Percentiles rank a stretch among this genome's conserved stretches.
These are phyloP conservation scores for Solanum microdontum DNA, from an alignment of 257 asterid species.

Conservation along the genomic window DNA sequence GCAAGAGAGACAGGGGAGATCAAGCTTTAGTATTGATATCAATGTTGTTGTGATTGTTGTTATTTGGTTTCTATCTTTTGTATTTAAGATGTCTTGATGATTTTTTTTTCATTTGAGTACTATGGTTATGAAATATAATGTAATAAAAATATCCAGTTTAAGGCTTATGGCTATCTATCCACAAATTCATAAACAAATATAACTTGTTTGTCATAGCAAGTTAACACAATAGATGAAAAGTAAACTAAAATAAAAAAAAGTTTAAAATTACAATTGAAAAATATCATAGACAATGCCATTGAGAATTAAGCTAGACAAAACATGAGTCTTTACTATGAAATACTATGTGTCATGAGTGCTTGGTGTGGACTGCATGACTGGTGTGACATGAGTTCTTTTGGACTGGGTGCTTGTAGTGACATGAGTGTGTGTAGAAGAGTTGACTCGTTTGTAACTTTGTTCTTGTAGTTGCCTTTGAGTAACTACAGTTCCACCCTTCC, in stretches of 20 bases:
- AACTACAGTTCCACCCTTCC: background rate
- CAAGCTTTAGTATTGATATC: too few species aligned
- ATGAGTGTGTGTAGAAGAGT: background rate
- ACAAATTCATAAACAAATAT: too few species aligned
- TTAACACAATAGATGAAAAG: background rate
- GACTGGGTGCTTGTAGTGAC: background rate
- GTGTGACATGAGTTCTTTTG: background rate
- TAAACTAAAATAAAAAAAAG: background rate
- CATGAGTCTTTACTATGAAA: too few species aligned
- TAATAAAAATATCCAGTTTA: too few species aligned
- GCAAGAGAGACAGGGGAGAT: background rate
- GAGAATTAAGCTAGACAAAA: background rate
- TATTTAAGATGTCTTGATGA: background rate
- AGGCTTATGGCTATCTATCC: background rate
- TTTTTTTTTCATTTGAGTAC: background rate
- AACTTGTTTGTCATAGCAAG: background rate
- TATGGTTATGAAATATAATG: background rate
- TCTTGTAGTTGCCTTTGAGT: background rate
- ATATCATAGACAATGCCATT: background rate
- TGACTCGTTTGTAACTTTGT: background rate
- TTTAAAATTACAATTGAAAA: background rate
- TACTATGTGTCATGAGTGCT: background rate
- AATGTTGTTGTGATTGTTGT: too few species aligned
- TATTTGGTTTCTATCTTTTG: background rate
- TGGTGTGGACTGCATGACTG: background rate